A percentile compares a stretch with the other conserved stretches of the same genome.
These are phyloP conservation scores for Agapanthus africanus DNA, from an alignment of 106 monocot species.

Conservation along the genomic window DNA sequence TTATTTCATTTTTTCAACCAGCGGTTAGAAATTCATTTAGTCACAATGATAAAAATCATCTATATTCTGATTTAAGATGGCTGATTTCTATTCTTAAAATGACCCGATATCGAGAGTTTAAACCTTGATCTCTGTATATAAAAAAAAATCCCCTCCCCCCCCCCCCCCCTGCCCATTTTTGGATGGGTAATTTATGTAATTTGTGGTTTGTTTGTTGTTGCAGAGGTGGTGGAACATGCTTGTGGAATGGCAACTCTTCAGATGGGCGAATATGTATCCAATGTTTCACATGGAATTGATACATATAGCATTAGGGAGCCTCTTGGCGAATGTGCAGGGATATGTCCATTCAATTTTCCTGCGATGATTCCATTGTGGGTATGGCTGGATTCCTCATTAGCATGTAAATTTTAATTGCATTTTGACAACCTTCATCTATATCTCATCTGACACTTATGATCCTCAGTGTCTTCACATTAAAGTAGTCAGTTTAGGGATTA, in stretches of 20 bases:
- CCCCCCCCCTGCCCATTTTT: too few species aligned
- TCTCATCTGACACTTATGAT: too few species aligned
- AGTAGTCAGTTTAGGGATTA: too few species aligned
- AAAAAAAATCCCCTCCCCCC: too few species aligned
- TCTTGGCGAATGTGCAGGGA: slow-evolving; percentile 97
- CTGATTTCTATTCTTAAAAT: too few species aligned
- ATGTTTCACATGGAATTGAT: slow-evolving; percentile 84
- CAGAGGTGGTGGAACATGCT: slow-evolving; percentile 99
- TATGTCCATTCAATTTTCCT: slow-evolving; percentile 98
- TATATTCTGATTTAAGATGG: too few species aligned
- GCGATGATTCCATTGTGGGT: slow-evolving; percentile 99
- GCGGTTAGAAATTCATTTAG: not conserved
- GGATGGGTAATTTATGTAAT: not conserved
- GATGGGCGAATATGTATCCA: slow-evolving; percentile 92
- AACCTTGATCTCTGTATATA: too few species aligned
- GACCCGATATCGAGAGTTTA: too few species aligned
- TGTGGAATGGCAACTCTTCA: slow-evolving; percentile 96
- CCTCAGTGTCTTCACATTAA: too few species aligned
- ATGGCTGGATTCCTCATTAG: slow-evolving; percentile 17
- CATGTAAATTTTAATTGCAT: not conserved
- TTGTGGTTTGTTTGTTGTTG: slow-evolving; percentile 4
- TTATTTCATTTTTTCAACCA: not conserved
- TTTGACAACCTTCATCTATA: too few species aligned
- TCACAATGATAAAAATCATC: too few species aligned
- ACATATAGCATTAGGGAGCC: slow-evolving; percentile 93